Evolutionary conservation across 192 early-diverging fungal species (phyloP).

Genomic region (Lunasporangiospora selenospora): DNA sequence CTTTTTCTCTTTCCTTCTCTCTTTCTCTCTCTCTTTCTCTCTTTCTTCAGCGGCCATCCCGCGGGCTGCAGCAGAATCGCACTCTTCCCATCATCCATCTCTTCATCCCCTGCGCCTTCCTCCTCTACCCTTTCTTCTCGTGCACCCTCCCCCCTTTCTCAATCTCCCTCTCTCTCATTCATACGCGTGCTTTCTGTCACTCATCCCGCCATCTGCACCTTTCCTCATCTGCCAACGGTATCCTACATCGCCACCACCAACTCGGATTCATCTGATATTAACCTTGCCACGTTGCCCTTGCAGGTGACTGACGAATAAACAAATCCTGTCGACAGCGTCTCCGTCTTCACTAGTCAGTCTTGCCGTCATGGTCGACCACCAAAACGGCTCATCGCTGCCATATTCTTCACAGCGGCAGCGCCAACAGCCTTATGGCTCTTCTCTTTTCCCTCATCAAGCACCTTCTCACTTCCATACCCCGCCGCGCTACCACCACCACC

Average conservation of each 20-base stretch:
- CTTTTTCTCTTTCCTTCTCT: not conserved
- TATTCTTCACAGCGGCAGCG: constrained; percentile 11
- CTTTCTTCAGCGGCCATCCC: not conserved
- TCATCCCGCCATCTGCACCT: not conserved
- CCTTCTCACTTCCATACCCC: constrained; percentile 14
- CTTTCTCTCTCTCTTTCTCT: not conserved
- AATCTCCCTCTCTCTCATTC: no score
- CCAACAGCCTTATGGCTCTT: no score
- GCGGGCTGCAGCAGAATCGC: no score
- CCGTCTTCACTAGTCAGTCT: no score
- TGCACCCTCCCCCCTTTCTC: not conserved
- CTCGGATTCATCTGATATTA: no score
- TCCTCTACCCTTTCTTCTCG: not conserved
- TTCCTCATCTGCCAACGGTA: not conserved
- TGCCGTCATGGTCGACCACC: constrained; percentile 40
- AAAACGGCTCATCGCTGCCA: not conserved
- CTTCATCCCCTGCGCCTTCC: no score
- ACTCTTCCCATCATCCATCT: no score
- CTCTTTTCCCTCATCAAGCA: constrained; percentile 12
- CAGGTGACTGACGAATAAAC: no score
- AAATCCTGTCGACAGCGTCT: no score
- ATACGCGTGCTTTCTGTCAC: not conserved
- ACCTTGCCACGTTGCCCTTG: no score
- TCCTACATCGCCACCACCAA: no score
- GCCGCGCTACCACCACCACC: constrained; percentile 20